These are phyloP conservation scores for Pyrenochaeta sp. DNA, from an alignment of 2,329 filamentous ascomycete genomes.

Conservation along the genomic window DNA sequence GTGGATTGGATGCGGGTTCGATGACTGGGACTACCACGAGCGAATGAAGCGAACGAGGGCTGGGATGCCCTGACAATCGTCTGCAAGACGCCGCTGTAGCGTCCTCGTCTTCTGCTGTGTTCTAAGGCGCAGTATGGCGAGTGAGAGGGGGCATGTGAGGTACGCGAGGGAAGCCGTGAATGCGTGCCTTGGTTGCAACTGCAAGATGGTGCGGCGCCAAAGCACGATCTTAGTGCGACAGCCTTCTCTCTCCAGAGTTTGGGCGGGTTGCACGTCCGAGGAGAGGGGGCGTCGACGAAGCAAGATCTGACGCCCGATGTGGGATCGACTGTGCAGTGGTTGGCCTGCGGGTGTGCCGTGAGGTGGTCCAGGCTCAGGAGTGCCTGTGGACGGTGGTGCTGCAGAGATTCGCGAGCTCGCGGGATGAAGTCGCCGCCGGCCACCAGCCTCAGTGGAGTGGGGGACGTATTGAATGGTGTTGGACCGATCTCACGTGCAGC, in stretches of 20 bases:
- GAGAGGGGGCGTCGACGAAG: neutral
- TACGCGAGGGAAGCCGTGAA: neutral
- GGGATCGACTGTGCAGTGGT: neutral
- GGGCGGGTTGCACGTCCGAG: neutral
- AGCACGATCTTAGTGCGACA: slow-evolving; percentile 3
- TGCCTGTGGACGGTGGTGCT: neutral
- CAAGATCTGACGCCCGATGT: neutral
- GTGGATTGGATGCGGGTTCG: slow-evolving; percentile 10
- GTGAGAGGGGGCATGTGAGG: neutral
- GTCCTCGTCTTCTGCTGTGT: neutral
- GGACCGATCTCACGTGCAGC: neutral
- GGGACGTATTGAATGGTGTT: neutral
- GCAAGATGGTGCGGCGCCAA: slow-evolving; percentile 1
- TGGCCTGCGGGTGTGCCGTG: neutral
- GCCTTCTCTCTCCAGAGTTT: neutral
- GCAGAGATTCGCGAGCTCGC: neutral
- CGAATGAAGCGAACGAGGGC: slow-evolving; percentile 17
- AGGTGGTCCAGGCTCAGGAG: neutral
- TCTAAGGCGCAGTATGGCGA: neutral
- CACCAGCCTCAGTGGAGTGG: neutral
- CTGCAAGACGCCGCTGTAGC: slow-evolving; percentile 11
- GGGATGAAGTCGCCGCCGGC: neutral
- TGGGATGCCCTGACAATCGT: slow-evolving; percentile 17
- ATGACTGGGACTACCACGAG: slow-evolving; percentile 16
- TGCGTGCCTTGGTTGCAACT: neutral